Evolutionary conservation across 2,329 filamentous ascomycete genomes (phyloP).

Genomic region (Neurospora sp.): DNA sequence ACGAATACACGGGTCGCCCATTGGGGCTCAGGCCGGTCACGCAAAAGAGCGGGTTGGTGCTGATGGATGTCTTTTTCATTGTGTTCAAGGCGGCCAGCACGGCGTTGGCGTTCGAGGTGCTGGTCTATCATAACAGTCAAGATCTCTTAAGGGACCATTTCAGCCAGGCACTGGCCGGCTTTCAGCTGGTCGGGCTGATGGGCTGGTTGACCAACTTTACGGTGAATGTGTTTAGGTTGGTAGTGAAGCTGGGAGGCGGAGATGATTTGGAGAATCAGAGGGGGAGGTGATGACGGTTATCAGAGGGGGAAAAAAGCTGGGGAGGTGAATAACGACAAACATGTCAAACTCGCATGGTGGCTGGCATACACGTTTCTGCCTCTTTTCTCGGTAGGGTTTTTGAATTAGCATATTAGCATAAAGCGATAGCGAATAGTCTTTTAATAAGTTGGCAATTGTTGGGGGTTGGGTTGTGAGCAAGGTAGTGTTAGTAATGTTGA

Average conservation of each 20-base stretch:
- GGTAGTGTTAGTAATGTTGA: background rate
- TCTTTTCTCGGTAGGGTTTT: background rate
- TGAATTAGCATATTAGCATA: background rate
- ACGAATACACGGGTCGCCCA: conserved; percentile 92
- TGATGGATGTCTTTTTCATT: conserved; percentile 92
- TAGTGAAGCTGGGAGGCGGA: conserved; percentile 49
- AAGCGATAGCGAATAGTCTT: background rate
- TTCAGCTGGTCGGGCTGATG: conserved; percentile 71
- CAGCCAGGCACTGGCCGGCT: conserved; percentile 61
- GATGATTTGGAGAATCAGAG: conserved; percentile 28
- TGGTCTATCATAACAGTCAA: conserved; percentile 47
- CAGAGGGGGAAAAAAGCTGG: background rate
- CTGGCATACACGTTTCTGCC: background rate
- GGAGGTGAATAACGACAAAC: background rate
- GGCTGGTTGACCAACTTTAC: conserved; percentile 89
- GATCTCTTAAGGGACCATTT: conserved; percentile 38
- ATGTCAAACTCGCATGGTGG: background rate
- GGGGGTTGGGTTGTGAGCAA: background rate
- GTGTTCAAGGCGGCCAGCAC: conserved; percentile 94
- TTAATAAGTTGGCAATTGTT: background rate
- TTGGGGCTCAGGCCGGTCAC: conserved; percentile 74
- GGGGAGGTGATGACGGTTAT: background rate
- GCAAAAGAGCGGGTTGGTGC: conserved; percentile 79
- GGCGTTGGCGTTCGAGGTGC: conserved; percentile 76
- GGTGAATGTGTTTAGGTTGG: conserved; percentile 68